Conservation (phyloP, 495 filamentous ascomycete species). For the Cudoniella acicularis region DNA sequence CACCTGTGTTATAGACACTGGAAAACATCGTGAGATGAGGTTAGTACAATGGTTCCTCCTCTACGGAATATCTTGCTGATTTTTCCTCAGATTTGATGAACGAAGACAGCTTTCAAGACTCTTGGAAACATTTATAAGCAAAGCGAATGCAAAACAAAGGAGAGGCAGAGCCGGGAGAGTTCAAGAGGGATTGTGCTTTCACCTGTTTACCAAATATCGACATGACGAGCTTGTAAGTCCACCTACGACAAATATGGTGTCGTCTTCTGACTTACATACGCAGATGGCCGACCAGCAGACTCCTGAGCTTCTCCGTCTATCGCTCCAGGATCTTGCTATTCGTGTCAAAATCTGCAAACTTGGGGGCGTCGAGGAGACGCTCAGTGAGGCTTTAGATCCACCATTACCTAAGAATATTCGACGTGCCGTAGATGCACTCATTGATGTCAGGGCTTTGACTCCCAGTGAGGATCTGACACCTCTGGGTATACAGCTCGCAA, state of each 20-base stretch:
- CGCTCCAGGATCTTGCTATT: constrained; percentile 87
- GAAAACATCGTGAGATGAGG: constrained; percentile 93
- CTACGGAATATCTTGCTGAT: constrained; percentile 19
- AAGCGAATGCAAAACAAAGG: constrained; percentile 90
- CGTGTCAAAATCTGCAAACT: constrained; percentile 97
- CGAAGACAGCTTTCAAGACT: constrained; percentile 83
- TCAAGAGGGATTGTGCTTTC: constrained; percentile 89
- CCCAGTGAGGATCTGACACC: constrained; percentile 76
- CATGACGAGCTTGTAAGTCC: constrained; percentile 57
- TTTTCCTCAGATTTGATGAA: constrained; percentile 67
- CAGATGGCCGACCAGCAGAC: constrained; percentile 83
- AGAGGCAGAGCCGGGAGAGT: constrained; percentile 95
- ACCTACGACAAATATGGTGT: neutral
- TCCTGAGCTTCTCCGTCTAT: constrained; percentile 91
- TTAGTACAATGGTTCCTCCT: neutral
- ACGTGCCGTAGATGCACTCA: constrained; percentile 83
- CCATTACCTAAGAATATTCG: constrained; percentile 88
- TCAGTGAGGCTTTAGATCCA: constrained; percentile 86
- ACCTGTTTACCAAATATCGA: constrained; percentile 84
- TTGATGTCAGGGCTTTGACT: constrained; percentile 90
- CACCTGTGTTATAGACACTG: constrained; percentile 90
- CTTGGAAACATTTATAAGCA: constrained; percentile 88
- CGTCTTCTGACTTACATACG: neutral
- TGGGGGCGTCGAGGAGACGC: constrained; percentile 82
- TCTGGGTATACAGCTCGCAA: constrained; percentile 79